Base-by-base conservation (phyloP, 108 stramenopile genomes). In the Mediolabrus comicus region DNA sequence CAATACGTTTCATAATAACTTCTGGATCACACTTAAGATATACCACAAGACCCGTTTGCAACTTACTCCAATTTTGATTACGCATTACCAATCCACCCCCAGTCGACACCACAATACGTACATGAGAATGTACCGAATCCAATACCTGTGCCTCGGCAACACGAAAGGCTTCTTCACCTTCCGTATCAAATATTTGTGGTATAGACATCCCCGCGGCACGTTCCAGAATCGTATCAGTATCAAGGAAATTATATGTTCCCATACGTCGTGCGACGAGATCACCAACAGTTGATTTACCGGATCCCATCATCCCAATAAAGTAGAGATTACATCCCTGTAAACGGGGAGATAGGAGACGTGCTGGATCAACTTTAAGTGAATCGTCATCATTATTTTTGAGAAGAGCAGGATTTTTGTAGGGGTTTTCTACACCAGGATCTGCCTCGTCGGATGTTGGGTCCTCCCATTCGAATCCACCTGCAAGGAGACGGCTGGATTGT, bases 271-370 rank as follows among this genome's bases (percentile, higher is more conserved):
- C 91, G 26, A 96, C 58, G 16, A 66, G 35, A 34, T 92, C 89
- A 19, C 92, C 96, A 6, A 97, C 84, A 22, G 89, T 69, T 9
- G 91, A 77, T 74, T 98, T 98, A 10, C 97, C 97, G 57, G 75
- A 80, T 34, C 97, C 97, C 97, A 98, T 98, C 92, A 98, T 92
- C 12, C 97, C 97, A 26, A 98, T 83, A n/a, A 98, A 83, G 77
- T 96, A 98, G 8, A 98, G 31, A 67, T 95, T 97, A 30, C 87
- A 83, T 29, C 95, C 95, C 19, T 80, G 65, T 51, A 96, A 71
- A 19, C 91, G 79, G 17, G 91, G 91, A 29, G 82, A 72, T 57
- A 95, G 70, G 16, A 95, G 77, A 12, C 94, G 76, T 7, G 91
- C 94, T 0, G 92, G 86, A 67, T 89, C 88, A 41, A 91, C 71